Conservation (phyloP, 2,329 filamentous ascomycete species). For the Metarhizium anisopliae region DNA sequence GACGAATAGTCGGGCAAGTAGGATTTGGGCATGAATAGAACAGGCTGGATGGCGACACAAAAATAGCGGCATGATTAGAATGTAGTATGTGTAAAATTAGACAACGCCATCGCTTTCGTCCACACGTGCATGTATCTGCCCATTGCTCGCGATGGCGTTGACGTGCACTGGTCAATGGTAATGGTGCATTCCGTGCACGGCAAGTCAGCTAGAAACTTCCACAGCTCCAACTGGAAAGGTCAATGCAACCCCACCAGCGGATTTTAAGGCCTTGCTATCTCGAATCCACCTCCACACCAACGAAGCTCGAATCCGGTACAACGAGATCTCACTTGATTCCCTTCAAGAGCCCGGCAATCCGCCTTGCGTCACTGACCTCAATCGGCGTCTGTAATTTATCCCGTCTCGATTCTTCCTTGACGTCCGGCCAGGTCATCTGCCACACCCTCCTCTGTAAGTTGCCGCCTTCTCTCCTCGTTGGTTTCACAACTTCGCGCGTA, state of each 20-base stretch:
- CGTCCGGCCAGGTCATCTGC: not conserved
- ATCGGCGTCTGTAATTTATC: not conserved
- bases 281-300: not conserved
- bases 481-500: not conserved
- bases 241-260: slow-evolving; percentile 1
- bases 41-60: too few relatives aligned
- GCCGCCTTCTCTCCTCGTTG: not conserved
- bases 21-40: too few relatives aligned
- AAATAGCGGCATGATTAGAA: too few relatives aligned
- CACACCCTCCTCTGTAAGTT: not conserved
- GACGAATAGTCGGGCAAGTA: too few relatives aligned
- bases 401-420: not conserved
- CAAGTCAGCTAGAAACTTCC: slow-evolving; percentile 14
- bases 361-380: too few relatives aligned
- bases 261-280: not conserved
- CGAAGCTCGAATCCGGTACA: not conserved
- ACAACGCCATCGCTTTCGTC: too few relatives aligned
- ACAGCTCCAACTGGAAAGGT: slow-evolving; percentile 3
- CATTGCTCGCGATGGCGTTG: too few relatives aligned
- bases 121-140: too few relatives aligned
- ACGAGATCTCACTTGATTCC: not conserved
- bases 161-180: too few relatives aligned
- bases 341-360: not conserved
- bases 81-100: too few relatives aligned
- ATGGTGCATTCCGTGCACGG: too few relatives aligned